phyloP scores from a whole-genome alignment of 106 monocot species.

The Allium cepa region DNA sequence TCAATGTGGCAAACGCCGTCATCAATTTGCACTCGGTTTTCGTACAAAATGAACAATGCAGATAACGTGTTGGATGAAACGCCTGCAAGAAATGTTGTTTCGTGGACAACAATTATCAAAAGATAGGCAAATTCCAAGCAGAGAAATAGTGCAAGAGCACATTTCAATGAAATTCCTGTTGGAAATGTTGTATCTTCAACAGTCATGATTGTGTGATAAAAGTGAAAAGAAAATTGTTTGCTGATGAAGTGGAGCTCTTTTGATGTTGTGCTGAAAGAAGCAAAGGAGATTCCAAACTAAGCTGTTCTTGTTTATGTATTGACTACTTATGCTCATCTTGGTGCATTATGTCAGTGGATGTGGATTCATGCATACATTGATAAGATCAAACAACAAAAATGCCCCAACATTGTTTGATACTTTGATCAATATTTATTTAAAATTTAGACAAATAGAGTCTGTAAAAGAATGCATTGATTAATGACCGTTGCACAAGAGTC shows the following conservation, averaged over 20 bases:
- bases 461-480: slow-evolving; percentile 19
- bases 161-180: slow-evolving; percentile 9
- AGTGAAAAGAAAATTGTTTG: slow-evolving; percentile 15
- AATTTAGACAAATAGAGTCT: slow-evolving; percentile 28
- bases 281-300: slow-evolving; percentile 15
- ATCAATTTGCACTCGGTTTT: slow-evolving; percentile 9
- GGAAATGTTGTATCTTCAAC: slow-evolving; percentile 11
- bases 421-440: slow-evolving; percentile 40
- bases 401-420: slow-evolving; percentile 23
- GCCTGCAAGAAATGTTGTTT: slow-evolving; percentile 7
- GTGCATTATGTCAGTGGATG: too few relatives aligned
- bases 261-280: slow-evolving; percentile 17
- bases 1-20: slow-evolving; percentile 13
- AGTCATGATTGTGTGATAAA: slow-evolving; percentile 17
- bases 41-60: neutral
- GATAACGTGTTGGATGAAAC: slow-evolving; percentile 15
- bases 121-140: neutral
- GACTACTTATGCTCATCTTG: too few relatives aligned
- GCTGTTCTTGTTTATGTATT: slow-evolving; percentile 21
- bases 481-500: slow-evolving; percentile 6
- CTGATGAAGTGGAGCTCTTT: slow-evolving; percentile 24
- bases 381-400: slow-evolving; percentile 3
- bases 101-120: neutral
- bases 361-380: slow-evolving; percentile 27
- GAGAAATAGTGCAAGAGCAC: neutral